A percentile compares a stretch with the other conserved stretches of the same genome.
Conservation (phyloP, 768 basidiomycete species). For the Tephrocybe sp. region DNA sequence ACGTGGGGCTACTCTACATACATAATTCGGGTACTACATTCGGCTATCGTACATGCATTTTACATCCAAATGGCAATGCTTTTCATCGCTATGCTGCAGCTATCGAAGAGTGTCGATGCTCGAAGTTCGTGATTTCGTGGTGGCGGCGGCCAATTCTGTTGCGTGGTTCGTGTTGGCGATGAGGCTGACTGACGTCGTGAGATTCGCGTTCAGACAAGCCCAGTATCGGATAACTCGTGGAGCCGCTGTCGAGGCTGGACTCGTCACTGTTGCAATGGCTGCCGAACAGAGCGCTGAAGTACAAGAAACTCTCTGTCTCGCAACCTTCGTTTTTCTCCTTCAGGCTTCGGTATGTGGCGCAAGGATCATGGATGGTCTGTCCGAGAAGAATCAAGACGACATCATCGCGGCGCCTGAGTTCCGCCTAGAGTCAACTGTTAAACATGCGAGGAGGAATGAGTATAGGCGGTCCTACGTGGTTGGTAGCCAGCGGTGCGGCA, state of each 20-base stretch:
- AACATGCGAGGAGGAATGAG: not conserved
- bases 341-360: conserved; percentile 9
- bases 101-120: not conserved
- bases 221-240: not conserved
- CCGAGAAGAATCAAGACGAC: not conserved
- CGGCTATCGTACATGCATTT: too few species aligned
- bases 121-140: not conserved
- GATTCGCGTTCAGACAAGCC: not conserved
- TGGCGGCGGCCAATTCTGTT: not conserved
- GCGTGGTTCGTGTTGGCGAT: not conserved
- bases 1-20: not conserved
- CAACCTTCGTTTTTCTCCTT: conserved; percentile 8
- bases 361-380: conserved; percentile 6
- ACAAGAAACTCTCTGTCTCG: not conserved
- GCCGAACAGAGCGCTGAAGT: not conserved
- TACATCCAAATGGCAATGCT: not conserved
- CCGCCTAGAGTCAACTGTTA: not conserved
- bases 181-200: too few species aligned
- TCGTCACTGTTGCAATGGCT: not conserved
- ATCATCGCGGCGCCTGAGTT: not conserved
- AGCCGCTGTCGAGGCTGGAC: not conserved
- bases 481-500: conserved; percentile 20
- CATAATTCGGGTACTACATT: too few species aligned
- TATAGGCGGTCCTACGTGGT: not conserved
- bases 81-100: not conserved